A percentile compares a stretch with the other conserved stretches of the same genome.
These are phyloP conservation scores for Euphrasia arctica DNA, from an alignment of 305 asterid species.

Conservation along the genomic window DNA sequence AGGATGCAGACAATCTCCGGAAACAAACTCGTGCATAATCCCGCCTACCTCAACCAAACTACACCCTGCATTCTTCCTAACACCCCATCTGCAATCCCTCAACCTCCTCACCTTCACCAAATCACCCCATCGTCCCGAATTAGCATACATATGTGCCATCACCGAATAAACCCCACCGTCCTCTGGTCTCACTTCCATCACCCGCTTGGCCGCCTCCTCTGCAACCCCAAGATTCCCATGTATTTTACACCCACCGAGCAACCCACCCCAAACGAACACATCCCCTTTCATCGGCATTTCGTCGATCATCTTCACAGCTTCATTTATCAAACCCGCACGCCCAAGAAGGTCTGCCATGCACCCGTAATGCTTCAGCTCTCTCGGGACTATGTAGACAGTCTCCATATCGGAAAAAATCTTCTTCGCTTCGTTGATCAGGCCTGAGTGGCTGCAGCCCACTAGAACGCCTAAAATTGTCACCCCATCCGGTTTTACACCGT, in stretches of 20 bases:
- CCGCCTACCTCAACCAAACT: constrained; percentile 67
- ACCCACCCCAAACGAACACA: constrained; percentile 77
- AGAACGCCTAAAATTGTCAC: constrained; percentile 63
- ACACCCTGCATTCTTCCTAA: constrained; percentile 66
- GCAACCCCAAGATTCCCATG: constrained; percentile 69
- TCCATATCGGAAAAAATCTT: constrained; percentile 61
- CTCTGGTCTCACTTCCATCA: constrained; percentile 67
- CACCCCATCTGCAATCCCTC: constrained; percentile 45
- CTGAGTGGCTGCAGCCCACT: constrained; percentile 82
- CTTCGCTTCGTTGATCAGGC: constrained; percentile 54
- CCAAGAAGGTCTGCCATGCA: constrained; percentile 79
- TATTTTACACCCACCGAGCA: constrained; percentile 81
- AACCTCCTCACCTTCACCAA: constrained; percentile 51
- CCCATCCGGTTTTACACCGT: constrained; percentile 58
- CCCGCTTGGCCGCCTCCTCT: constrained; percentile 54
- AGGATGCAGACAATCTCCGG: constrained; percentile 71
- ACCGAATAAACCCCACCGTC: constrained; percentile 72
- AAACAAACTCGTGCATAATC: constrained; percentile 59
- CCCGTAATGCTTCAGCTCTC: constrained; percentile 79
- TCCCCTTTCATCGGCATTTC: constrained; percentile 75
- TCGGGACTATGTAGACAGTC: constrained; percentile 40
- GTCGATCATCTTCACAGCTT: constrained; percentile 60
- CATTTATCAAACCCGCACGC: constrained; percentile 68
- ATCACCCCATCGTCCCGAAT: constrained; percentile 65
- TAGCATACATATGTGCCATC: constrained; percentile 61